phyloP scores from a whole-genome alignment of 2,329 filamentous ascomycete genomes.

The Curvularia sp. region DNA sequence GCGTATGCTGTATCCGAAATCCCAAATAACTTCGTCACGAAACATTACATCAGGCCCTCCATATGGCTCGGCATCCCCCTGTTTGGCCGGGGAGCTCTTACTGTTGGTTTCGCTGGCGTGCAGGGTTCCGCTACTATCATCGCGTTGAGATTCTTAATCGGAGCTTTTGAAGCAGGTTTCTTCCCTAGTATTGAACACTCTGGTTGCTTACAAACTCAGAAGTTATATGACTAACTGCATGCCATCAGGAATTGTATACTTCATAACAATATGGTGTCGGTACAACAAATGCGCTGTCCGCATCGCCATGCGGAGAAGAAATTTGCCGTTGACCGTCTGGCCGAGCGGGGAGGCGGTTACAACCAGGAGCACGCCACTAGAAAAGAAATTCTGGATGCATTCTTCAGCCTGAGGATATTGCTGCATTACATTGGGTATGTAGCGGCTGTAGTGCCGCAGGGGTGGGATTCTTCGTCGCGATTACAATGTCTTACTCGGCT shows the following conservation, averaged over 20 bases:
- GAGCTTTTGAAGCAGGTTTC: conserved; percentile 20
- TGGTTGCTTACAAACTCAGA: not conserved
- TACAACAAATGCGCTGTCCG: conserved; percentile 56
- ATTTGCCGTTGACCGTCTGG: conserved; percentile 9
- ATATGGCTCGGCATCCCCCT: conserved; percentile 51
- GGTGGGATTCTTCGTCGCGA: conserved; percentile 55
- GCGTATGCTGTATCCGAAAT: conserved; percentile 51
- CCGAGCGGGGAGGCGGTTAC: conserved; percentile 5
- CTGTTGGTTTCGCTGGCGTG: conserved; percentile 55
- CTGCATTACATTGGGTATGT: conserved; percentile 9
- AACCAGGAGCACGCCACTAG: conserved; percentile 5
- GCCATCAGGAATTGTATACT: conserved; percentile 51
- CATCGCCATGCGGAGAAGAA: conserved; percentile 53
- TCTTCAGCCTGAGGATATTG: conserved; percentile 5
- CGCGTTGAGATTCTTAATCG: conserved; percentile 52
- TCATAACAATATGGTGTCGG: conserved; percentile 64
- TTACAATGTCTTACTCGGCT: conserved; percentile 28
- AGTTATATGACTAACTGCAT: not conserved
- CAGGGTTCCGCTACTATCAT: conserved; percentile 52
- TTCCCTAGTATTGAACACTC: conserved; percentile 20
- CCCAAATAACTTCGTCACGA: conserved; percentile 67
- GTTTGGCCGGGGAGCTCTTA: conserved; percentile 52
- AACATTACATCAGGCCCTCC: conserved; percentile 57
- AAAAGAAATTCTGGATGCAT: conserved; percentile 5
- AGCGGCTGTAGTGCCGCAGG: conserved; percentile 6